These are phyloP conservation scores for Lunularia cruciata DNA, from an alignment of 225 moss, liverwort and hornwort species.

Conservation along the genomic window DNA sequence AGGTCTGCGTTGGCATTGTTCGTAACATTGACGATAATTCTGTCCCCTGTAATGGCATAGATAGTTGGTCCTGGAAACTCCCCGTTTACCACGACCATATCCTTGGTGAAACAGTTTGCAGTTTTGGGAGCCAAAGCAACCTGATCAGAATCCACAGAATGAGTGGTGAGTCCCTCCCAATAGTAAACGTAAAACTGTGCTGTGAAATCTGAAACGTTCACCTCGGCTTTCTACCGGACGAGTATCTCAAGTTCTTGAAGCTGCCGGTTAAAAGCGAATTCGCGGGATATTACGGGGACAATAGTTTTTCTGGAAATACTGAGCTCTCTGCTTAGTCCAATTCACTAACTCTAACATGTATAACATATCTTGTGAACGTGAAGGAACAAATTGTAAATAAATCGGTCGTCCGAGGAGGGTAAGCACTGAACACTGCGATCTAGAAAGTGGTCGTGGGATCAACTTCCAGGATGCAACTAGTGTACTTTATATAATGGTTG, in stretches of 20 bases:
- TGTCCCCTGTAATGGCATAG: slow-evolving; percentile 42
- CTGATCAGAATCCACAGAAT: slow-evolving; percentile 14
- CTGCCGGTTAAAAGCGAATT: no score
- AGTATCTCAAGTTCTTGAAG: no score
- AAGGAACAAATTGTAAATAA: no score
- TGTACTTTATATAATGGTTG: no score
- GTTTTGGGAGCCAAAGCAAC: slow-evolving; percentile 28
- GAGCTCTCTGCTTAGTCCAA: not conserved
- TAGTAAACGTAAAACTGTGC: not conserved
- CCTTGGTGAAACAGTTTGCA: slow-evolving; percentile 39
- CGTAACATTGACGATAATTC: slow-evolving; percentile 42
- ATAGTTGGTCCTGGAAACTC: slow-evolving; percentile 46
- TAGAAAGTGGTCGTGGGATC: no score
- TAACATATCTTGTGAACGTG: no score
- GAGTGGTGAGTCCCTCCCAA: not conserved
- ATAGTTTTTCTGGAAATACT: not conserved
- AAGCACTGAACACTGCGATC: no score
- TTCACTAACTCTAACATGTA: no score
- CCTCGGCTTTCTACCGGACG: no score
- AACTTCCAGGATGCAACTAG: no score
- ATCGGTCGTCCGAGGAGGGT: no score
- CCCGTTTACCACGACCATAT: slow-evolving; percentile 34
- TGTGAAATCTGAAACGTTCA: not conserved
- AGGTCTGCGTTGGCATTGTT: slow-evolving; percentile 32
- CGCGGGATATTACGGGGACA: no score